Conservation (phyloP, 345 rosid genomes). For the Garcia nutans region DNA sequence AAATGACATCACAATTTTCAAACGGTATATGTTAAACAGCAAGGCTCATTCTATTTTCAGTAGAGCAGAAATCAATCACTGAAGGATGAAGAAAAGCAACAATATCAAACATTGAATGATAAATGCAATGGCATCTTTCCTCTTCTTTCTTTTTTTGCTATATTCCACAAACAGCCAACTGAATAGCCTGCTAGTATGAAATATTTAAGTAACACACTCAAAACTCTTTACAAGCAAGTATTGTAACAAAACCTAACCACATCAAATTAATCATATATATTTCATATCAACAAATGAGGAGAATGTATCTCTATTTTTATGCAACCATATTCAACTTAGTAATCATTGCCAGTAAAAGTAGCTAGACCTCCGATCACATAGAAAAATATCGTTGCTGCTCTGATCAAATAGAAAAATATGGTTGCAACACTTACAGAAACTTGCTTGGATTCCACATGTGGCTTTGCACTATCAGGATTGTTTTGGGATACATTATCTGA, state of each 20-base stretch:
- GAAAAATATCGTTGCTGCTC: not conserved
- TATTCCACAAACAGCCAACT: not conserved
- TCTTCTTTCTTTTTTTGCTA: not conserved
- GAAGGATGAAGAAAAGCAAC: not conserved
- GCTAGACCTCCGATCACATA: not conserved
- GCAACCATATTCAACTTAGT: not conserved
- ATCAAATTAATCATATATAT: not conserved
- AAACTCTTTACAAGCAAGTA: not conserved
- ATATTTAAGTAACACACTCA: not conserved
- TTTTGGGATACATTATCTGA: slow-evolving; percentile 15
- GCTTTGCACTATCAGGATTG: slow-evolving; percentile 18
- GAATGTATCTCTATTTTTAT: not conserved
- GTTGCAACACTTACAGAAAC: slow-evolving; percentile 34
- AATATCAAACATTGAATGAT: no score
- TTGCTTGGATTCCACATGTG: slow-evolving; percentile 25
- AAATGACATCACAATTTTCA: not conserved
- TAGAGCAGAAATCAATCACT: not conserved
- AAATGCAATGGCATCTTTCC: not conserved
- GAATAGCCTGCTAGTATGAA: not conserved
- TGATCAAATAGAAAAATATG: not conserved
- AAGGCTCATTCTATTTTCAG: not conserved
- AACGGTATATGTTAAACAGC: not conserved
- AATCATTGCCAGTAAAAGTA: not conserved
- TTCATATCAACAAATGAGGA: not conserved
- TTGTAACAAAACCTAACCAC: not conserved